Evolutionary conservation across 169 alveolate genomes (phyloP), one percentile per base, ranked within the genome.

Genomic region (Theileria annulata): DNA sequence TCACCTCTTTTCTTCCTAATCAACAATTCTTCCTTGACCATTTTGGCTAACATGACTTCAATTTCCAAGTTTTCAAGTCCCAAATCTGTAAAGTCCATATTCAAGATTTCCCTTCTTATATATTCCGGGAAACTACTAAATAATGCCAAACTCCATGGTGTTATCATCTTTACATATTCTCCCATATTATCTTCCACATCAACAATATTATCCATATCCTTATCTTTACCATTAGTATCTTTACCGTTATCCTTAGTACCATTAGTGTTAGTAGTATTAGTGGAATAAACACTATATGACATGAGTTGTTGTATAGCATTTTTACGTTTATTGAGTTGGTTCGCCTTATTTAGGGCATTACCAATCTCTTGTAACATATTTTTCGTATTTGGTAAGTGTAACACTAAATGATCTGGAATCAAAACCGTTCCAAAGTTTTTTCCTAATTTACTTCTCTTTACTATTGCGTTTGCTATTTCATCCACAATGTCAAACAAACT

Each of bases 391-490:
- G 99, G 97, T 37, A 97, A 79, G 80, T 97, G 99, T 77, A 94
- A 91, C 28, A 96, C 92, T 25, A 98, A 91, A 35, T 98, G 99
- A 87, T 98, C 99, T 15, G 99, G 99, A 31, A 98, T 95, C 51
- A 98, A 78, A 23, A 97, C 96, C 5, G 99, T 94, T 28, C 99
- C 99, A 75, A 95, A 97, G 77, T 96, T 95, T 86, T 96, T 95
- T 30, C 97, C 98, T 85, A 92, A 62, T 69, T 90, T 95, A 27
- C 98, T 97, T 85, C 99, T 95, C 35, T 93, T 93, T 63, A 95
- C 94, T 23, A 98, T 96, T 0, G 97, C 97, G 77, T 96, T 98
- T 0, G 99, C 98, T 15, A 98, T 96, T 71, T 97, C 97, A 63
- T 93, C 93, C 51, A 96, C 99, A 25, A 97, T 96, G 74, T 97